Evolutionary conservation across 169 alveolate species (phyloP).

Genomic region (Eimeria acervulina): DNA sequence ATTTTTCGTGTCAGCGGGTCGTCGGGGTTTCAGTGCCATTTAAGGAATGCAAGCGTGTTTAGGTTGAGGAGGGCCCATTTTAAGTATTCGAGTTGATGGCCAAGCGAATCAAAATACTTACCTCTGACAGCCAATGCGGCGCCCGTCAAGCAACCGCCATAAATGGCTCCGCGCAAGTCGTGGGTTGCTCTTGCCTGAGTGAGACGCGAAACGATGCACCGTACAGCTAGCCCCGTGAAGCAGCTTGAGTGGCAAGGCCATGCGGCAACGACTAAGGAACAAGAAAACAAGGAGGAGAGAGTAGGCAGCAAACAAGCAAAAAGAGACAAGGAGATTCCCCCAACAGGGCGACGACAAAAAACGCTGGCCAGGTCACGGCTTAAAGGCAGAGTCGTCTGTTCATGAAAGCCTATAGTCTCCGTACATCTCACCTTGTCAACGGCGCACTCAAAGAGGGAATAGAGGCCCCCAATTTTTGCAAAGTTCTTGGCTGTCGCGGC

Average conservation of each 20-base stretch:
- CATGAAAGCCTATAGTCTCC: not conserved
- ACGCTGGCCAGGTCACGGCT: not conserved
- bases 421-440: conserved; percentile 85
- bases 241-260: conserved; percentile 77
- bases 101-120: not conserved
- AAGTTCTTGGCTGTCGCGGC: conserved; percentile 82
- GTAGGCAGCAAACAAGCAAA: not conserved
- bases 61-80: not conserved
- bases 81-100: not conserved
- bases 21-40: not conserved
- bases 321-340: not conserved
- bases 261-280: conserved; percentile 5
- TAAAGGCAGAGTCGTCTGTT: not conserved
- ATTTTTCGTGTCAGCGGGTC: not conserved
- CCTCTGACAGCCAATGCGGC: conserved; percentile 88
- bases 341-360: not conserved
- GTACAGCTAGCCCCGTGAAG: conserved; percentile 76
- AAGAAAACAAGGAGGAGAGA: not conserved
- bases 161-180: conserved; percentile 88
- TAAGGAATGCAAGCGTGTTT: not conserved
- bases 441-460: conserved; percentile 88
- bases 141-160: conserved; percentile 91
- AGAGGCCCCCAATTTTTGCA: conserved; percentile 89
- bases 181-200: conserved; percentile 85
- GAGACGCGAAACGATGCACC: conserved; percentile 73